Evolutionary conservation across 768 basidiomycete species (phyloP).

Genomic region (Coprinellus micaceus): DNA sequence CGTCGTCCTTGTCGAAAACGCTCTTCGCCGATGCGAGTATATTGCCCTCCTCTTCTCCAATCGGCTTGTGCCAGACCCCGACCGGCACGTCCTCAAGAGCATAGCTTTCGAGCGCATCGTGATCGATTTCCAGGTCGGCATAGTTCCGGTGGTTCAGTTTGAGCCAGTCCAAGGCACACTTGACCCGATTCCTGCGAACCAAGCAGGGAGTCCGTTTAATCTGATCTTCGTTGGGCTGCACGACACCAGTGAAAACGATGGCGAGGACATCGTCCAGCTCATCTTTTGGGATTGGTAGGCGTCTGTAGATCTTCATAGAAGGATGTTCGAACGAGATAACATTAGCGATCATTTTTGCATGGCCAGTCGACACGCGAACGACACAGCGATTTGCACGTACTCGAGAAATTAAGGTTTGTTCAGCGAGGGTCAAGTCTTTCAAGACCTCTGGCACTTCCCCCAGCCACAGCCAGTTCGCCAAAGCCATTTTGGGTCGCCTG

Average conservation of each 20-base stretch:
- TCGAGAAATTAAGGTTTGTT: not conserved
- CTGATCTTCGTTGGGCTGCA: constrained; percentile 22
- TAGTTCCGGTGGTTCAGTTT: constrained; percentile 34
- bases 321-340: constrained; percentile 3
- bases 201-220: constrained; percentile 23
- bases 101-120: constrained; percentile 22
- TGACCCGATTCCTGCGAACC: constrained; percentile 23
- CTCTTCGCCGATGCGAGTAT: constrained; percentile 12
- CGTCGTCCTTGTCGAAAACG: constrained; percentile 22
- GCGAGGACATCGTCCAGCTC: constrained; percentile 31
- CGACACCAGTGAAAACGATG: constrained; percentile 29
- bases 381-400: constrained; percentile 3
- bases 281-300: not conserved
- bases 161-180: constrained; percentile 31
- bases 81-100: constrained; percentile 21
- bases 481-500: not conserved
- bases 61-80: constrained; percentile 18
- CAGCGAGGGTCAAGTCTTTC: not conserved
- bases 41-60: constrained; percentile 21
- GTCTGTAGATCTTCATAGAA: not conserved
- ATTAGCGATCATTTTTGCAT: constrained; percentile 1
- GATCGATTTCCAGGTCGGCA: constrained; percentile 25
- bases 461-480: constrained; percentile 4
- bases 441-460: not conserved
- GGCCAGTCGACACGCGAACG: not conserved